Evolutionary conservation across 768 basidiomycete species (phyloP).

Genomic region (Termitomyces sp.): DNA sequence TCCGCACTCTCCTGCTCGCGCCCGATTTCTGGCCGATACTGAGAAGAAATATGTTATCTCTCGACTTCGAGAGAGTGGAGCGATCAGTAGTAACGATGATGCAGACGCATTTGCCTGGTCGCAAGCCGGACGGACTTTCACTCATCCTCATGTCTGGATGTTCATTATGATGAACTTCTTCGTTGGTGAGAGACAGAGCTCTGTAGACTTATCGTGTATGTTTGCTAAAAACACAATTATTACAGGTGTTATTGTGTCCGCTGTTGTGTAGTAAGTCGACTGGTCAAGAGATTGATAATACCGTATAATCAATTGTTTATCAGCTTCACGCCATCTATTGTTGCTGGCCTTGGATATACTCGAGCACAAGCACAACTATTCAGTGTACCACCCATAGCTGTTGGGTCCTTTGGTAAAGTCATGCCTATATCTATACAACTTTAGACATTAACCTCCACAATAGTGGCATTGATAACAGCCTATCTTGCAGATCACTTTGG

Average conservation of each 20-base stretch:
- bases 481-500: constrained; percentile 24
- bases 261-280: no score
- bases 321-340: constrained; percentile 61
- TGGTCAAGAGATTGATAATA: no score
- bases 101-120: constrained; percentile 33
- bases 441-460: not conserved
- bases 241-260: constrained; percentile 27
- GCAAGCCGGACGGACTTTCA: constrained; percentile 28
- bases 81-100: constrained; percentile 18
- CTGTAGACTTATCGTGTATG: no score
- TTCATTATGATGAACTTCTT: no score
- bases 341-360: constrained; percentile 43
- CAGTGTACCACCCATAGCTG: constrained; percentile 42
- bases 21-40: constrained; percentile 32
- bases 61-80: constrained; percentile 31
- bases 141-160: constrained; percentile 23
- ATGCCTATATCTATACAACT: no score
- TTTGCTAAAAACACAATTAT: no score
- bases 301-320: no score
- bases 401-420: constrained; percentile 26
- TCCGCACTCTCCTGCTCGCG: constrained; percentile 32
- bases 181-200: no score
- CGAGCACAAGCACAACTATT: constrained; percentile 44
- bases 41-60: constrained; percentile 31
- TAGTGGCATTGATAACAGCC: constrained; percentile 21